Evolutionary conservation across 2,329 filamentous ascomycete species (phyloP).

Genomic region (Bertia moriformis): DNA sequence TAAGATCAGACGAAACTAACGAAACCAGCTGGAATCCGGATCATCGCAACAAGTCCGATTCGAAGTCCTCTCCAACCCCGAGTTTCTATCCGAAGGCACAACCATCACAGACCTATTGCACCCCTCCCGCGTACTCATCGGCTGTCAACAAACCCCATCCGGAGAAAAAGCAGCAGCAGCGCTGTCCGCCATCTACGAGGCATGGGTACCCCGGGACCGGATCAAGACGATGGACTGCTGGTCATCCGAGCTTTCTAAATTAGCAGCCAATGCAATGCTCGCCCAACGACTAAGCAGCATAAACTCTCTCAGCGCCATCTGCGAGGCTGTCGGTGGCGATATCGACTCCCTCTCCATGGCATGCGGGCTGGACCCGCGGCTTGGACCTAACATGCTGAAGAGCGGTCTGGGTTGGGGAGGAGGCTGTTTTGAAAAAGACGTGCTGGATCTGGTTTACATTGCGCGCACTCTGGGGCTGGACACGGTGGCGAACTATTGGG

Average conservation of each 20-base stretch:
- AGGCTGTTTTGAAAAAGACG: slow-evolving; percentile 49
- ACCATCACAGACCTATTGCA: slow-evolving; percentile 39
- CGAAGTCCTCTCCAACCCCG: slow-evolving; percentile 48
- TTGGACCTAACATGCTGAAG: slow-evolving; percentile 41
- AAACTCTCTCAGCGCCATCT: slow-evolving; percentile 46
- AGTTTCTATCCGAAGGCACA: slow-evolving; percentile 48
- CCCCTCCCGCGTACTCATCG: slow-evolving; percentile 46
- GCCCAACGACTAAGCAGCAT: slow-evolving; percentile 51
- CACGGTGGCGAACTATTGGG: slow-evolving; percentile 46
- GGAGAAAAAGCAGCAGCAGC: slow-evolving; percentile 32
- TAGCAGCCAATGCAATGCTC: slow-evolving; percentile 48
- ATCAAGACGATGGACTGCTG: slow-evolving; percentile 44
- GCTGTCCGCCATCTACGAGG: slow-evolving; percentile 34
- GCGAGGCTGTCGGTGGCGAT: slow-evolving; percentile 41
- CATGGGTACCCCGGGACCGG: slow-evolving; percentile 35
- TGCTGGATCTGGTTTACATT: slow-evolving; percentile 40
- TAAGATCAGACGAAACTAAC: slow-evolving; percentile 1
- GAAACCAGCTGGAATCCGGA: slow-evolving; percentile 8
- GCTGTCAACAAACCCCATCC: slow-evolving; percentile 28
- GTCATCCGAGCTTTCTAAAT: slow-evolving; percentile 47
- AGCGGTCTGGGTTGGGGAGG: slow-evolving; percentile 49
- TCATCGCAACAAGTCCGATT: slow-evolving; percentile 31
- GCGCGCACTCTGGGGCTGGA: slow-evolving; percentile 36
- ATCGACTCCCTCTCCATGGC: slow-evolving; percentile 39
- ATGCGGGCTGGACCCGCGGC: slow-evolving; percentile 39